Evolutionary conservation across 108 stramenopile genomes (phyloP).

Genomic region (Ochromonas danica): DNA sequence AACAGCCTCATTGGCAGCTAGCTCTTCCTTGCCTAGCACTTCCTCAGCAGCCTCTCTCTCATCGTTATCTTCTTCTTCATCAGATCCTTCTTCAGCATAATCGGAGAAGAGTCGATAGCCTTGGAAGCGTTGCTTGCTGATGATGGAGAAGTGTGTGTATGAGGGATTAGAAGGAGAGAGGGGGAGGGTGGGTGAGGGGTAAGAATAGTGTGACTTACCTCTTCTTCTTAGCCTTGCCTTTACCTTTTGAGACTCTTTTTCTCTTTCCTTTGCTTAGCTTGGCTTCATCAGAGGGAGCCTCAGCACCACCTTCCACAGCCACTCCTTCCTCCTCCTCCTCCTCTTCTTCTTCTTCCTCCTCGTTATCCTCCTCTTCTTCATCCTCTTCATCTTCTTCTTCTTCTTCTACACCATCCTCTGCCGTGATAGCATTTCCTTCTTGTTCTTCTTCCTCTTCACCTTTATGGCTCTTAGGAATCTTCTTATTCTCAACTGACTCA

Average conservation of each 20-base stretch:
- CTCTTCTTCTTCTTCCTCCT: not conserved
- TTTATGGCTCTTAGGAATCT: no score
- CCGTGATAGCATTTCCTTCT: no score
- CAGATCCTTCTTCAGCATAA: not conserved
- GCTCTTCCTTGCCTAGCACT: not conserved
- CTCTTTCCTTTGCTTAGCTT: not conserved
- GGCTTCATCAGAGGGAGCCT: constrained; percentile 7
- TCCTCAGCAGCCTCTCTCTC: constrained; percentile 2
- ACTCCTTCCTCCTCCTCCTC: constrained; percentile 2
- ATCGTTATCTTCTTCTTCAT: constrained; percentile 14
- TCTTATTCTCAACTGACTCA: no score
- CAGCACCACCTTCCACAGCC: not conserved
- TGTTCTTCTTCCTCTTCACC: no score
- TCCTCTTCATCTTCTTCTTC: not conserved
- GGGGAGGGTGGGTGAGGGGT: no score
- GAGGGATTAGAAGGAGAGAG: no score
- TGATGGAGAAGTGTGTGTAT: no score
- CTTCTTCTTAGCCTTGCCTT: not conserved
- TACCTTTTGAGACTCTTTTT: not conserved
- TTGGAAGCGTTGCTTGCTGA: no score
- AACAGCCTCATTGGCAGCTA: not conserved
- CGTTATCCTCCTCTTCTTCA: not conserved
- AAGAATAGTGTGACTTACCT: not conserved
- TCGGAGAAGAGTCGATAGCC: no score
- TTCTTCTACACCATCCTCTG: no score